Evolutionary conservation across 176 grass and related monocot genomes (phyloP), one percentile per base, ranked within the genome.

Genomic region (Zoysia japonica): DNA sequence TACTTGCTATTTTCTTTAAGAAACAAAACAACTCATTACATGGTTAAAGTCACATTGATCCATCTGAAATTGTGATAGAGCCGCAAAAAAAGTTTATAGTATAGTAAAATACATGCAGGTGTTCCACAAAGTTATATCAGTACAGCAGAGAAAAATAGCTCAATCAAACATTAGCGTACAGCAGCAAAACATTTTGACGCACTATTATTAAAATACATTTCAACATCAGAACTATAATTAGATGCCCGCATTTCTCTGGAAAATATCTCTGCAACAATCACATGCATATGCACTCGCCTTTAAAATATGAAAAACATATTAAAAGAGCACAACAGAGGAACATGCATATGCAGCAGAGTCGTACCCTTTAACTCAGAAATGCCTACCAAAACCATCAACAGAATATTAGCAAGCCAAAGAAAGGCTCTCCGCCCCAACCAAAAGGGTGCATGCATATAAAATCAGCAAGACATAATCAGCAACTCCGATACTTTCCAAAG

Each of bases 361-460:
- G 50, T 63, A 17, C 16, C 62, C 54, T 72, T 50, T 65, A 60
- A 54, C 45, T n/a, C 71, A 71, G 10, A 17, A 41, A 84, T 70
- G 77, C 50, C 66, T 68, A 71, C 49, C 57, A 80, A 80, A 62
- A 73, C 45, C 13, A 49, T 39, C 44, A 59, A 68, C 49, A 48
- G 65, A 37, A 6, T 72, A 19, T 65, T 46, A 40, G 36, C 35
- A 42, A 44, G 52, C 28, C 42, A 49, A 76, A 80, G 50, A 70
- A 68, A 86, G 75, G 37, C 60, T 35, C 16, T 49, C 59, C 61
- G 28, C 44, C n/a, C 52, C 52, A 85, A 72, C 82, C 50, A 45
- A 78, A 82, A 78, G 78, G 19, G 9, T 13, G 12, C 60, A 85
- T 67, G 66, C 77, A 71, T 9, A 75, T 80, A 74, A 80, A 80